Conservation (phyloP, 2,329 filamentous ascomycete species). For the Sporothrix inflata region DNA sequence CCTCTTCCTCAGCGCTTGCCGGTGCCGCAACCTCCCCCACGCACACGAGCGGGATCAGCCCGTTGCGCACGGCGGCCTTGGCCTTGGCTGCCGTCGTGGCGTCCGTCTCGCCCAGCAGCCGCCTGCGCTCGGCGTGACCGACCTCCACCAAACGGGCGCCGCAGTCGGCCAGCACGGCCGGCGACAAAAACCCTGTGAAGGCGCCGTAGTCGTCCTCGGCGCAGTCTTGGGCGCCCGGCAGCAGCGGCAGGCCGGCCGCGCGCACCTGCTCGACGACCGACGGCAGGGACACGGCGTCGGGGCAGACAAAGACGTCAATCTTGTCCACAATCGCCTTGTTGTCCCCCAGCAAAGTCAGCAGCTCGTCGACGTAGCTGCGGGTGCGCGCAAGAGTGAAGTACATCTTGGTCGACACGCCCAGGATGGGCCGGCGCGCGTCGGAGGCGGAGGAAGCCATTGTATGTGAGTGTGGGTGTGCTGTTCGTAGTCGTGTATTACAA, state of each 20-base stretch:
- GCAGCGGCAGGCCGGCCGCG: conserved; percentile 52
- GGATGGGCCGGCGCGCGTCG: conserved; percentile 58
- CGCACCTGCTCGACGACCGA: conserved; percentile 54
- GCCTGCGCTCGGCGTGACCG: conserved; percentile 77
- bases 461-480: neutral
- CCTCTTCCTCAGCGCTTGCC: conserved; percentile 51
- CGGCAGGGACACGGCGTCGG: conserved; percentile 73
- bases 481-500: neutral
- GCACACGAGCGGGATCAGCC: conserved; percentile 77
- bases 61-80: conserved; percentile 66
- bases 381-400: conserved; percentile 74
- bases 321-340: conserved; percentile 43
- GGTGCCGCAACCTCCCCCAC: conserved; percentile 68
- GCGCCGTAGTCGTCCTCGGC: conserved; percentile 71
- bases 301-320: conserved; percentile 75
- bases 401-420: conserved; percentile 78
- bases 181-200: conserved; percentile 78
- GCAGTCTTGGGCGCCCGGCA: conserved; percentile 76
- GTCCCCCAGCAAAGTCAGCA: conserved; percentile 49
- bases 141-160: conserved; percentile 76
- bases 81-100: conserved; percentile 69
- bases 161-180: conserved; percentile 65
- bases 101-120: conserved; percentile 76
- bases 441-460: neutral
- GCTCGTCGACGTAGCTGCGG: conserved; percentile 54